phyloP scores from a whole-genome alignment of 73 alveolate genomes.

The Symbiodinium pilosum region DNA sequence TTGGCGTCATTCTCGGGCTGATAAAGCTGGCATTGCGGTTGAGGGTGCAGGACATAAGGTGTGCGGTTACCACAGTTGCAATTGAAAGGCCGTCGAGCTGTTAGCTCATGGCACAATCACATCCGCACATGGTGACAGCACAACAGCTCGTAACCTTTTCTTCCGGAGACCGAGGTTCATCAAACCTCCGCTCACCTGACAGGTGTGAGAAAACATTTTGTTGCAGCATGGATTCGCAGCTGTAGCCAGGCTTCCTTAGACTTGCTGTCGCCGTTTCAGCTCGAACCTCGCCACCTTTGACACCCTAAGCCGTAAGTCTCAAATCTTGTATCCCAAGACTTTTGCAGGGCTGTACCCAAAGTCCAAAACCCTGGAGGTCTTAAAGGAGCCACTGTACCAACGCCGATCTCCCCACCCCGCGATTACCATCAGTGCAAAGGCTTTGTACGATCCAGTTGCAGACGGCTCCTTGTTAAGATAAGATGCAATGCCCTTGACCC shows the following conservation, averaged over 20 bases:
- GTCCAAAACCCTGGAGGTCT: background rate
- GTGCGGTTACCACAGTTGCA: constrained; percentile 4
- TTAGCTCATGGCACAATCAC: background rate
- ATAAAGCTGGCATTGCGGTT: background rate
- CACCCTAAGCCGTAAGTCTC: background rate
- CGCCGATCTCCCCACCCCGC: constrained; percentile 16
- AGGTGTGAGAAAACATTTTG: background rate
- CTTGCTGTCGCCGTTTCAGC: constrained; percentile 16
- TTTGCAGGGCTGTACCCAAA: background rate
- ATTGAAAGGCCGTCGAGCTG: background rate
- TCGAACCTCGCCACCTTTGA: background rate
- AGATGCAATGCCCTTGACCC: background rate
- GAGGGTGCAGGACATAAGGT: background rate
- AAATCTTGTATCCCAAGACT: background rate
- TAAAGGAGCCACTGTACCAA: background rate
- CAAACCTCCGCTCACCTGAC: background rate
- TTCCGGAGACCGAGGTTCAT: background rate
- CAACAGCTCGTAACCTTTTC: background rate
- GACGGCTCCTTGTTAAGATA: constrained; percentile 1
- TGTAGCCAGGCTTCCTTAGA: constrained; percentile 5
- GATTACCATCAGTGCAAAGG: background rate
- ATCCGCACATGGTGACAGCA: background rate
- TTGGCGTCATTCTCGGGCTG: background rate
- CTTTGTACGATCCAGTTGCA: background rate
- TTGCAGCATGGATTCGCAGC: constrained; percentile 6